Base-by-base conservation (phyloP, 352 stramenopile species). In the Blastocystis sp. region DNA sequence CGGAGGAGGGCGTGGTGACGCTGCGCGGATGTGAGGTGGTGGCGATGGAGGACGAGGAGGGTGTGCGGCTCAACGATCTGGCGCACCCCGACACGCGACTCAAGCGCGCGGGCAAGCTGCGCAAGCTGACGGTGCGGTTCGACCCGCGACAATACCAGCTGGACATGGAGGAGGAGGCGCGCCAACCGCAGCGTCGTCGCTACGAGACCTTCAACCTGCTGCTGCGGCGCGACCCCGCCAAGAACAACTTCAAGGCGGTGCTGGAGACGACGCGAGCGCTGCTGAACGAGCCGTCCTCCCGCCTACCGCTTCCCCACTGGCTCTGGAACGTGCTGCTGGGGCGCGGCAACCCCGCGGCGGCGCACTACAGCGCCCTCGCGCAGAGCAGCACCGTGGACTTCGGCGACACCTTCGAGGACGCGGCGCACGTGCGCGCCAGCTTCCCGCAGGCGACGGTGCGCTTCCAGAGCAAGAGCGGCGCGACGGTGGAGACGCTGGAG, bases 171-270 rank as follows among this genome's bases (percentile, higher is more conserved):
- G 28, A 34, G 28, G 28, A 34, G 54, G 82, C 92, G 6, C 28
- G 28, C 28, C 28, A 34, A 34, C 28, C 28, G 28, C 28, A 34
- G 28, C 28, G 28, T 0, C 28, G 28, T 34, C 28, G 28, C 28
- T 95, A 94, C 76, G 63, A 82, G 11, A 78, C 17, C 43, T 84
- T 84, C 62, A 84, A 84, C 38, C 62, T 84, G 38, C 38, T 84
- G 62, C 19, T 84, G 19, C 74, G 74, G 34, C 74, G 74, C n/a
- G 62, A 34, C 52, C 66, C 78, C n/a, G 24, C 48, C 61, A 92
- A 95, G 40, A 98, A 98, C 89, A 98, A 97, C 89, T 98, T 98
- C 89, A 98, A 98, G 87, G 89, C 94, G 21, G 92, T 98, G 17
- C 87, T 98, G 11, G 93, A 97, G 82, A 96, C 94, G n/a, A 93